Conservation (phyloP, 257 asterid species). For the Echites panduratus region DNA sequence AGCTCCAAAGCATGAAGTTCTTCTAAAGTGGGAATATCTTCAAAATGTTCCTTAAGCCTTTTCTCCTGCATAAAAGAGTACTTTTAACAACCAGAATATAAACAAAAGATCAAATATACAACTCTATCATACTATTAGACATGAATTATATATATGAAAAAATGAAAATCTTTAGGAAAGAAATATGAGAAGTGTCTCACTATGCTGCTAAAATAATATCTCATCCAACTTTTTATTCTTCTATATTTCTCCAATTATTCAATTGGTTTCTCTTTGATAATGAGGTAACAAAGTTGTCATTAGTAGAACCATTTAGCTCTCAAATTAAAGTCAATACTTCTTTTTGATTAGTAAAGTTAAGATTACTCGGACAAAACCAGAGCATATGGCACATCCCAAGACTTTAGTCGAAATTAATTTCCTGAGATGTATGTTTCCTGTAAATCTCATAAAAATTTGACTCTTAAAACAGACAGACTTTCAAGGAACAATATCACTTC, state of each 20-base stretch:
- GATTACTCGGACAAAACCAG: neutral
- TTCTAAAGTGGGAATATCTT: conserved; percentile 77
- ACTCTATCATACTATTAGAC: neutral
- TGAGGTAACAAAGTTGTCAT: neutral
- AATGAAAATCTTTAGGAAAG: neutral
- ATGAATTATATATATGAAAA: neutral
- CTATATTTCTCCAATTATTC: neutral
- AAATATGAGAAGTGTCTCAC: neutral
- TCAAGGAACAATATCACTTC: neutral
- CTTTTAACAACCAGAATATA: conserved; percentile 1
- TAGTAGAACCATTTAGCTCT: neutral
- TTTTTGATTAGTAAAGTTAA: neutral
- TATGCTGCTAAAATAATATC: too few species aligned
- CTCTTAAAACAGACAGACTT: neutral
- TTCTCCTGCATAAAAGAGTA: conserved; percentile 49
- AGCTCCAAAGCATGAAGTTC: conserved; percentile 78
- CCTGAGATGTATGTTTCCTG: neutral
- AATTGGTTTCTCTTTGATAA: neutral
- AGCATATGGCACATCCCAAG: neutral
- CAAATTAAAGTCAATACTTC: neutral
- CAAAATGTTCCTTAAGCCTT: conserved; percentile 79
- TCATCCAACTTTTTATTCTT: neutral
- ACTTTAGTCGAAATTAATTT: too few species aligned
- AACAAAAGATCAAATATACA: neutral
- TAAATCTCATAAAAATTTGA: neutral